Evolutionary conservation across 345 rosid genomes (phyloP).

Genomic region (Populus alba): DNA sequence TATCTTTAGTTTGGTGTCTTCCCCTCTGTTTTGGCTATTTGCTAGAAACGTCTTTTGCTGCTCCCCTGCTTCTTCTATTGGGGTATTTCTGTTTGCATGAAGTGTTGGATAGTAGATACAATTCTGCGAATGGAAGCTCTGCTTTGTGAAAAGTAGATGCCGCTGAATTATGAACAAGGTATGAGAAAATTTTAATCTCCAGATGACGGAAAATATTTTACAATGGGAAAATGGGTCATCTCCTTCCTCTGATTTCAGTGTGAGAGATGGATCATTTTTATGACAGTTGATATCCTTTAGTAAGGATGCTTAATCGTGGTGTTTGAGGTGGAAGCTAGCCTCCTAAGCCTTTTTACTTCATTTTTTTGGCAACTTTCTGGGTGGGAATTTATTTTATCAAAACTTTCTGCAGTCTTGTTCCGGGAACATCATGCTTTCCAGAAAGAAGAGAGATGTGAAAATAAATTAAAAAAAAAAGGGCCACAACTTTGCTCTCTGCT

Average conservation of each 20-base stretch:
- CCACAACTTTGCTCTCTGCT: background rate
- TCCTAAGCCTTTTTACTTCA: background rate
- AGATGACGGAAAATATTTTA: background rate
- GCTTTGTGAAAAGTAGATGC: too few species aligned
- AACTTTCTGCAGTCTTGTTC: background rate
- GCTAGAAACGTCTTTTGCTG: too few species aligned
- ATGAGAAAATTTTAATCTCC: background rate
- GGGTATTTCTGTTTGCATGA: too few species aligned
- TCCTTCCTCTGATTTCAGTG: background rate
- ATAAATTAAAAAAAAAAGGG: background rate
- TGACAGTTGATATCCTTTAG: background rate
- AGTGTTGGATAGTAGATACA: too few species aligned
- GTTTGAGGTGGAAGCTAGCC: slow-evolving; percentile 2
- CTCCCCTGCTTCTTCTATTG: too few species aligned
- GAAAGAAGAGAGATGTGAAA: background rate
- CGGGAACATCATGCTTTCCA: background rate
- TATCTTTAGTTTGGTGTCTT: too few species aligned
- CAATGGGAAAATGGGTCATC: background rate
- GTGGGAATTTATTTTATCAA: background rate
- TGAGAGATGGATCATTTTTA: background rate
- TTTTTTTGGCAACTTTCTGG: background rate
- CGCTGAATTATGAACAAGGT: too few species aligned
- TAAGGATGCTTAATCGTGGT: background rate
- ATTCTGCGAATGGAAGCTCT: too few species aligned
- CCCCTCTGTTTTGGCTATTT: too few species aligned